A percentile compares a stretch with the other conserved stretches of the same genome.
Conservation (phyloP, 306 rosid genomes). For the Sicyos edulis region DNA sequence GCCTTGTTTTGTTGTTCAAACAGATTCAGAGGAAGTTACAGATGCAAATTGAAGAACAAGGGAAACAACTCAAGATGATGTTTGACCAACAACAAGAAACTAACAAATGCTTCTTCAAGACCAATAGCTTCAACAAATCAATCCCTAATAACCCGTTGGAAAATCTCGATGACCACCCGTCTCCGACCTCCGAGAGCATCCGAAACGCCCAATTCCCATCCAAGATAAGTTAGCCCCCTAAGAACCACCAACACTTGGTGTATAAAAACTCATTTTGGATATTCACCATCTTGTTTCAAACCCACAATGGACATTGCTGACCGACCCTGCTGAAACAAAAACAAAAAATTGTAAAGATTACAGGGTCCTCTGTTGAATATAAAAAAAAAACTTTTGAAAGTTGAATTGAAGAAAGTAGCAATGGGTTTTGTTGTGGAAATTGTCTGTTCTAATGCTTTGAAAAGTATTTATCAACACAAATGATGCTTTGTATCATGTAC, state of each 20-base stretch:
- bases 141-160: too few species aligned
- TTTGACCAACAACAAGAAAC: slow-evolving; percentile 34
- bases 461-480: not conserved
- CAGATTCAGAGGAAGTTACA: slow-evolving; percentile 40
- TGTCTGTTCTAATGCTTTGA: not conserved
- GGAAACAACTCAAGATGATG: slow-evolving; percentile 40
- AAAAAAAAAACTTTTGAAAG: slow-evolving; percentile 7
- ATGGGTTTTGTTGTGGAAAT: slow-evolving; percentile 1
- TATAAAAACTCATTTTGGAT: not conserved
- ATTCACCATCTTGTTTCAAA: not conserved
- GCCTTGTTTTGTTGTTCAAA: not conserved
- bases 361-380: not conserved
- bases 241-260: not conserved
- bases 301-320: not conserved
- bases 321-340: not conserved
- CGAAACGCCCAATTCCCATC: slow-evolving; percentile 26
- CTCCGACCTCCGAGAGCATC: slow-evolving; percentile 17
- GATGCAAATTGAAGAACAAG: slow-evolving; percentile 43
- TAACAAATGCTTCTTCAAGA: slow-evolving; percentile 18
- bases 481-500: not conserved
- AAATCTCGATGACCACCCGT: not conserved
- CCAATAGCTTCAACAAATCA: slow-evolving; percentile 1
- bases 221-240: slow-evolving; percentile 28
- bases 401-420: not conserved
- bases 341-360: not conserved